phyloP scores from a whole-genome alignment of 1,284 basidiomycete species.

The Lentinus polychrous region DNA sequence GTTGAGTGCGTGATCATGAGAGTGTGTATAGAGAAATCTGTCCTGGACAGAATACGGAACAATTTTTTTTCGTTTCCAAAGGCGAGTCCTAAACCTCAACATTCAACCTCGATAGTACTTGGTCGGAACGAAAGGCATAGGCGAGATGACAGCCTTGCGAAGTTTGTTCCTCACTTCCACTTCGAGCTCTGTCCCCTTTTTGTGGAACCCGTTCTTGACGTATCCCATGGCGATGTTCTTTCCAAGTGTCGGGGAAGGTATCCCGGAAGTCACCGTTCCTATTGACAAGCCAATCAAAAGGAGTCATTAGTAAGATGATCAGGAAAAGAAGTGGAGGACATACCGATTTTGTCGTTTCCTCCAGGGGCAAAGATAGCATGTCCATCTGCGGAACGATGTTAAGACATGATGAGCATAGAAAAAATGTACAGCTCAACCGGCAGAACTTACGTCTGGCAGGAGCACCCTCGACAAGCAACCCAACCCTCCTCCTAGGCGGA shows the following conservation, averaged over 20 bases:
- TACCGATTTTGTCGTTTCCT: constrained; percentile 17
- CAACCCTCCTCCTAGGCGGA: constrained; percentile 75
- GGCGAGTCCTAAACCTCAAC: no score
- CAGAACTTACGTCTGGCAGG: constrained; percentile 69
- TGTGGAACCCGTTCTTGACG: constrained; percentile 75
- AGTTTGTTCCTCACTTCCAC: constrained; percentile 77
- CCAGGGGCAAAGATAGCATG: constrained; percentile 64
- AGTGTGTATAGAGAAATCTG: no score
- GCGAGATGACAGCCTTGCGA: constrained; percentile 60
- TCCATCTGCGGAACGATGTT: no score
- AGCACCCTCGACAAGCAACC: constrained; percentile 77
- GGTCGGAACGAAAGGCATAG: constrained; percentile 77
- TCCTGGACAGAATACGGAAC: no score
- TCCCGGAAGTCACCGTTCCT: constrained; percentile 88
- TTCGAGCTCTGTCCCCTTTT: constrained; percentile 80
- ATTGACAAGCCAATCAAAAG: constrained; percentile 5
- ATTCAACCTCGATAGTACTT: constrained; percentile 64
- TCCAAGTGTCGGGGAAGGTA: constrained; percentile 86
- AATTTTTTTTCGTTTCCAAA: no score
- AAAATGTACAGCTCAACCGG: constrained; percentile 5
- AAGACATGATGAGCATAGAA: no score
- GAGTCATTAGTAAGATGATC: constrained; percentile 3
- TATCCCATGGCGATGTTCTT: constrained; percentile 98
- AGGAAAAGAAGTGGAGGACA: neutral
- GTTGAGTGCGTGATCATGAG: no score